These are phyloP conservation scores for Bruguiera gymnorhiza DNA, from an alignment of 345 rosid species.

Conservation along the genomic window DNA sequence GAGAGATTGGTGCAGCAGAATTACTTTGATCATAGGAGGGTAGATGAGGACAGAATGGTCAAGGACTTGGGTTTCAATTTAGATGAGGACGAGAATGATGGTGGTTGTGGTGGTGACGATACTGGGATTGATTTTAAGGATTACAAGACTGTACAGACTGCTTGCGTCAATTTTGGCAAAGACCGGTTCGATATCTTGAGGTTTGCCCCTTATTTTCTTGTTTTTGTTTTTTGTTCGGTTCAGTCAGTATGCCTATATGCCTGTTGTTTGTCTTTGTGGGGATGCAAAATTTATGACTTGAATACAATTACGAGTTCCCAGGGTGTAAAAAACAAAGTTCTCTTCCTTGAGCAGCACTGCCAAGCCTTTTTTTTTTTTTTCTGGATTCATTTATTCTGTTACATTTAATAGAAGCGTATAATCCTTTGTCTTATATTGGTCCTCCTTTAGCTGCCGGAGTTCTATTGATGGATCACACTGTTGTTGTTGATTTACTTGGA, in stretches of 20 bases:
- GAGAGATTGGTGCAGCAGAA: conserved; percentile 79
- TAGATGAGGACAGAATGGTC: conserved; percentile 61
- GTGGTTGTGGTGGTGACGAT: conserved; percentile 27
- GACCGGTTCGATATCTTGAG: conserved; percentile 96
- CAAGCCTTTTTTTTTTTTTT: no score
- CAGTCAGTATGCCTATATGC: background rate
- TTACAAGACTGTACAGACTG: conserved; percentile 70
- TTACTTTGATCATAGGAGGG: conserved; percentile 82
- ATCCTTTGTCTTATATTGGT: no score
- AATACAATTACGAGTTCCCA: no score
- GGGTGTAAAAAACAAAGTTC: no score
- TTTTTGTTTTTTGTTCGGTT: background rate
- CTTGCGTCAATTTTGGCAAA: conserved; percentile 86
- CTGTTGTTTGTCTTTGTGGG: no score
- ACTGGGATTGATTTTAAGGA: conserved; percentile 59
- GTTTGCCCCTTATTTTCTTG: conserved; percentile 36
- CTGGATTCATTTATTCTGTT: no score
- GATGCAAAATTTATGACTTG: no score
- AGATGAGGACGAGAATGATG: conserved; percentile 12
- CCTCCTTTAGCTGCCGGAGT: background rate
- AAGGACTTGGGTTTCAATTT: conserved; percentile 53
- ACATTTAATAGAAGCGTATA: no score
- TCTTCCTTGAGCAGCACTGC: no score
- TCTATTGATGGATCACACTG: background rate
- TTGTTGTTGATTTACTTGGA: background rate